Base-by-base conservation (phyloP, 2,329 filamentous ascomycete species). In the Aspergillus ustus region DNA sequence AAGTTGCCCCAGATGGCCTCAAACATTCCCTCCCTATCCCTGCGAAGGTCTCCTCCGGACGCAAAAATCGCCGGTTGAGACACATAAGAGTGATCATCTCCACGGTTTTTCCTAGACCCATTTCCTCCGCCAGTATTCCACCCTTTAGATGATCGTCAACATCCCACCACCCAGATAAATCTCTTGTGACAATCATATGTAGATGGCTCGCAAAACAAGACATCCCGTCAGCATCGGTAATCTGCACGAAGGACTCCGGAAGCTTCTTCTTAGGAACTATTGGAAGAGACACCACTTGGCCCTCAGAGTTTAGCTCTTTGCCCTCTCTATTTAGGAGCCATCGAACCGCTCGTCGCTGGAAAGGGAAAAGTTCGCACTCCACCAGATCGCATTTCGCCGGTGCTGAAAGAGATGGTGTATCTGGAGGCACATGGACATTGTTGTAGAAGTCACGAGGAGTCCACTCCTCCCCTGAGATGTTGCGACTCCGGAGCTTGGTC, bases 91-190 rank as follows among this genome's bases (percentile, higher is more conserved):
- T 73, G 48, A 83, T 81, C 67, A 83, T 73, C 66, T 83, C 81
- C 43, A 83, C 78, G 3, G 81, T 83, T 65, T 83, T 83, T 3
- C 81, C 81, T 15, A 83, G 69, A 3, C 80, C 81, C 81, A 83
- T 83, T 62, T 83, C 81, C 66, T 83, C 81, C 8, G 81, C 80
- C 51, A 83, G 73, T 19, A 83, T 79, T 3, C 81, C 81, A 7
- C 81, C 81, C 45, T 66, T 74, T 4, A 81, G 58, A 28, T 67
- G 58, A 25, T 68, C 62, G 31, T 64, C 64, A 19, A 69, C 72
- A 70, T 73, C 70, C 46, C 65, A 66, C 73, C 69, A 81, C 34
- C 66, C 55, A 20, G 70, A 72, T 13, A 78, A 55, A 57, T 80
- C 73, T 7, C 72, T 75, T 3, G 76, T 74, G 31, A 78, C 71